Base-by-base conservation (phyloP, 768 basidiomycete genomes). In the Mycena metata region DNA sequence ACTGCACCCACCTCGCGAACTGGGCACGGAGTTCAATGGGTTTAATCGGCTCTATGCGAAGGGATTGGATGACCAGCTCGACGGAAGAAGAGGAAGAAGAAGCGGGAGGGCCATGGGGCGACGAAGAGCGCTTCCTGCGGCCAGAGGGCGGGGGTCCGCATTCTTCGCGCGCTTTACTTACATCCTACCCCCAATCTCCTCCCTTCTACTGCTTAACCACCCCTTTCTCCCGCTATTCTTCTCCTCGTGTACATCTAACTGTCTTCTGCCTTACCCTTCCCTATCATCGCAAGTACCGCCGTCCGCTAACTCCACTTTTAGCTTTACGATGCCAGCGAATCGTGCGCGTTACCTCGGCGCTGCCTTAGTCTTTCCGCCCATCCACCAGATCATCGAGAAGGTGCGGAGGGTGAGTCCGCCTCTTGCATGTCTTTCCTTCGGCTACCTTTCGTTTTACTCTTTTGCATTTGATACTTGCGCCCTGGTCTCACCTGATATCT, bases 1-100 rank as follows among this genome's bases (percentile, higher is more conserved):
- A 89, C 69, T 89, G 89, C 73, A 61, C 76, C 33, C 70, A 78
- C 42, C 80, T 89, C 19, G 82, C 81, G 0, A 72, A 76, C 26
- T 86, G 82, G 80, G 66, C 7, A 79, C 85, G 17, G 64, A 71
- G 3, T 89, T 79, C 74, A 83, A 81, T 50, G 86, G 79, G 21
- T 86, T 89, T 60, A 82, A 83, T 0, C 79, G 79, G 24, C 78
- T 90, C 23, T 46, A 17, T 41, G 6, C n/a, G 54, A n/a, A 13
- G 3, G 21, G 17, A 39, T 35, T 8, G 33, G 10, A 39, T 9
- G 7, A 21, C 41, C 10, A 23, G 21, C 11, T 23, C n/a, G 7
- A 12, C 11, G n/a, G n/a, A 21, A 10, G 46, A 47, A 47, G n/a
- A 23, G 46, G 46, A 47, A 47, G 46, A 21, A n/a, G n/a, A n/a